A percentile compares a stretch with the other conserved stretches of the same genome.
Conservation (phyloP, 257 asterid species). For the Solanum peruvianum region DNA sequence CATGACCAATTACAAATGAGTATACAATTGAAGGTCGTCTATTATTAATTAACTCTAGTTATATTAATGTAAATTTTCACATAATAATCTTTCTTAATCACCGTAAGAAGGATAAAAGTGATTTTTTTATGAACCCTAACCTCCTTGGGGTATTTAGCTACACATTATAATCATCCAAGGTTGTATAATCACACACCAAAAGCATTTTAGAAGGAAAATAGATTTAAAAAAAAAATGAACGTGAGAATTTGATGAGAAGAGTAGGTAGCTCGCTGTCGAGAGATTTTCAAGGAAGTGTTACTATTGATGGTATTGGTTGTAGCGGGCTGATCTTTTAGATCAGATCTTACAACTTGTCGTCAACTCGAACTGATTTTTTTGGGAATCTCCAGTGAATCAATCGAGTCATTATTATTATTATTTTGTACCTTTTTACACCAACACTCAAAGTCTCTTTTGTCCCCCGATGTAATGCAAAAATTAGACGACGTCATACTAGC, state of each 20-base stretch:
- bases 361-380: conserved; percentile 32
- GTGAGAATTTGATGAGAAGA: conserved; percentile 56
- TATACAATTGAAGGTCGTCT: not conserved
- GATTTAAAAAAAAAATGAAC: not conserved
- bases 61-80: not conserved
- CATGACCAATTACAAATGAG: not conserved
- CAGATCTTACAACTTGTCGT: conserved; percentile 60
- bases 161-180: too few species aligned
- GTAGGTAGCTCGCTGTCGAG: conserved; percentile 69
- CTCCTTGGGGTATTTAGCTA: too few species aligned
- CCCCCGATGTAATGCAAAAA: conserved; percentile 82
- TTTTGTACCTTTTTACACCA: conserved; percentile 71
- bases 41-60: not conserved
- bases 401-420: conserved; percentile 3
- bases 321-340: conserved; percentile 26
- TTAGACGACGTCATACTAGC: conserved; percentile 52
- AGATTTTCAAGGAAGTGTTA: conserved; percentile 52
- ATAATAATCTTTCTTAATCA: too few species aligned
- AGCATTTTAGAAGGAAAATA: not conserved
- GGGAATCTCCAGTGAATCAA: conserved; percentile 34
- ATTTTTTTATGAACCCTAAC: too few species aligned
- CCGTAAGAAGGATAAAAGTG: too few species aligned
- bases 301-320: not conserved
- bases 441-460: conserved; percentile 62
- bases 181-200: too few species aligned